Evolutionary conservation across 179 eudicot genomes (phyloP).

Genomic region (Beta corolliflora): DNA sequence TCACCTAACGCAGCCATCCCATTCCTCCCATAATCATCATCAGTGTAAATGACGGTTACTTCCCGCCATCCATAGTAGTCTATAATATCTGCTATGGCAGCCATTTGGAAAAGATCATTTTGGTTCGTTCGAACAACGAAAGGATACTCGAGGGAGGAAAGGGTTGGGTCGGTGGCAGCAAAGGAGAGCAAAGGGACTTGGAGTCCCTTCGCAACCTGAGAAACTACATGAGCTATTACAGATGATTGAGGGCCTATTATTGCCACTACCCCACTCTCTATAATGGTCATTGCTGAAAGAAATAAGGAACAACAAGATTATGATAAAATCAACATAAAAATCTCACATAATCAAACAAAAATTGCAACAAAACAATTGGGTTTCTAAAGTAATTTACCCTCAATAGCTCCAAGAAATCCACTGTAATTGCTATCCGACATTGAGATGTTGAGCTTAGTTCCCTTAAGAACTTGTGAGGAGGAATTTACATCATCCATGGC

Average conservation of each 20-base stretch:
- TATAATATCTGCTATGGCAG: slow-evolving; percentile 57
- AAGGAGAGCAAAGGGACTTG: slow-evolving; percentile 67
- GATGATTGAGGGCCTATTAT: slow-evolving; percentile 74
- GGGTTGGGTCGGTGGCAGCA: slow-evolving; percentile 63
- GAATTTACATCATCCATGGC: slow-evolving; percentile 68
- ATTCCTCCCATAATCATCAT: slow-evolving; percentile 71
- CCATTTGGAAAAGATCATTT: slow-evolving; percentile 61
- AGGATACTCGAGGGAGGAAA: slow-evolving; percentile 58
- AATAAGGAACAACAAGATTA: neutral
- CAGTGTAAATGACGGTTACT: slow-evolving; percentile 52
- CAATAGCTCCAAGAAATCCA: slow-evolving; percentile 54
- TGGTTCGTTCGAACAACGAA: slow-evolving; percentile 51
- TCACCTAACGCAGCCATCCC: slow-evolving; percentile 56
- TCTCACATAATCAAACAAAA: neutral
- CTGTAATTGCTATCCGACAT: slow-evolving; percentile 49
- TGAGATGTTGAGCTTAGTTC: slow-evolving; percentile 44
- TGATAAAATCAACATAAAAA: neutral
- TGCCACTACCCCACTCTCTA: slow-evolving; percentile 60
- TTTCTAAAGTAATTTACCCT: slow-evolving; percentile 35
- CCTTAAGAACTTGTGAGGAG: slow-evolving; percentile 45
- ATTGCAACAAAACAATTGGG: neutral
- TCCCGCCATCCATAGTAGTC: slow-evolving; percentile 57
- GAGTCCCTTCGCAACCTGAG: slow-evolving; percentile 56
- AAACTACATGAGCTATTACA: slow-evolving; percentile 55
- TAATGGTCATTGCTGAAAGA: slow-evolving; percentile 57